Conservation (phyloP, 1,139 yeast genomes). For the Candida mesenterica region DNA sequence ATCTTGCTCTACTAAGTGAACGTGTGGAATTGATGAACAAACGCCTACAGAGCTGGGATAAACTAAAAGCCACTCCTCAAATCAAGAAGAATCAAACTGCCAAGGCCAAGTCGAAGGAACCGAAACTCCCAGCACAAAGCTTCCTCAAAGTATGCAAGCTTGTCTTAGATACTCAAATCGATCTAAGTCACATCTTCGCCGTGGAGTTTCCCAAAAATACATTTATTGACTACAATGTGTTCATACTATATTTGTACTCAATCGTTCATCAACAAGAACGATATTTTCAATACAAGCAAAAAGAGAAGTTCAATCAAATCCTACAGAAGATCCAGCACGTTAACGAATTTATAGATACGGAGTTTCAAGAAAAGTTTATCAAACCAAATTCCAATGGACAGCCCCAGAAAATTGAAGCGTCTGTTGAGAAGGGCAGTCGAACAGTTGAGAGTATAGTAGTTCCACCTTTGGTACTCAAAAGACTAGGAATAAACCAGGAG, state of each 20-base stretch:
- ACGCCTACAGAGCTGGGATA: slow-evolving; percentile 5
- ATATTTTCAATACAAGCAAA: slow-evolving; percentile 2
- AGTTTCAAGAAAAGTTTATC: slow-evolving; percentile 10
- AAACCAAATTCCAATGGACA: neutral
- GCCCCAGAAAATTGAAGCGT: slow-evolving; percentile 1
- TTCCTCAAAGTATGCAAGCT: neutral
- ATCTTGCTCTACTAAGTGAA: slow-evolving; percentile 3
- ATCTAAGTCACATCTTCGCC: slow-evolving; percentile 2
- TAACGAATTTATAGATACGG: slow-evolving; percentile 5
- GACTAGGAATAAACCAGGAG: slow-evolving; percentile 5
- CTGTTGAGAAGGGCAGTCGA: neutral
- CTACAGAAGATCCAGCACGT: slow-evolving; percentile 5
- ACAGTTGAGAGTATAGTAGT: slow-evolving; percentile 7
- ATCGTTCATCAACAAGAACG: slow-evolving; percentile 6
- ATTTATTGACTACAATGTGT: slow-evolving; percentile 2
- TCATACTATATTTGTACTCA: slow-evolving; percentile 6
- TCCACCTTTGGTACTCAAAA: slow-evolving; percentile 8
- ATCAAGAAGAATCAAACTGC: slow-evolving; percentile 1
- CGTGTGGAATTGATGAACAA: slow-evolving; percentile 7
- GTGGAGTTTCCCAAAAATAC: slow-evolving; percentile 5
- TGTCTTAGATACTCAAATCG: slow-evolving; percentile 4
- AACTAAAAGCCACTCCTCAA: neutral
- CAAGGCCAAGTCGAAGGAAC: neutral
- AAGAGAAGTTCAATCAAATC: slow-evolving; percentile 4
- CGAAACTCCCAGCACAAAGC: neutral